Conservation (phyloP, 441 rosid species). For the Syzygium malaccense region DNA sequence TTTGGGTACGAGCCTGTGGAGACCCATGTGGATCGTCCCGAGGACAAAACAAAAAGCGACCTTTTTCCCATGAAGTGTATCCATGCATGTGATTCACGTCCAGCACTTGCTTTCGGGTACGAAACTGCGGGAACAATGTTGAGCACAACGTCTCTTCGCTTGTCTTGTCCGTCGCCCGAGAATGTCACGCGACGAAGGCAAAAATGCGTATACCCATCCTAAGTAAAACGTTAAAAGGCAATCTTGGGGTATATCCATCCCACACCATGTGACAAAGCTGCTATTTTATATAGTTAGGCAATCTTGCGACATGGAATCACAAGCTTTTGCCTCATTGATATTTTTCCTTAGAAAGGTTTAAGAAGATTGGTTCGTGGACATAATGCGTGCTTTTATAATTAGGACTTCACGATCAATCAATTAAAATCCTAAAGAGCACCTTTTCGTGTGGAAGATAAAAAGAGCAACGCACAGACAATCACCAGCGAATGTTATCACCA, state of each 20-base stretch:
- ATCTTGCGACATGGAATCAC: neutral
- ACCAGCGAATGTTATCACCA: neutral
- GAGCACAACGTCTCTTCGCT: neutral
- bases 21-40: neutral
- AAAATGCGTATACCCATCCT: too few species aligned
- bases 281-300: neutral
- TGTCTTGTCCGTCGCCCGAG: neutral
- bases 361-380: neutral
- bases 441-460: neutral
- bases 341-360: neutral
- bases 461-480: neutral
- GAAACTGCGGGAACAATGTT: neutral
- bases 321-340: neutral
- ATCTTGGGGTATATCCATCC: too few species aligned
- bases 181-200: neutral
- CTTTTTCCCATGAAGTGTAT: neutral
- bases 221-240: too few species aligned
- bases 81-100: neutral
- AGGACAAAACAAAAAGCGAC: neutral
- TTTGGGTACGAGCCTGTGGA: neutral
- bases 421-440: neutral
- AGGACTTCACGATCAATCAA: neutral
- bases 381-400: neutral
- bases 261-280: neutral
- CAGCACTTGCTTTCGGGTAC: neutral